Conservation (phyloP, 768 basidiomycete species). For the Leccinum uliginosum region DNA sequence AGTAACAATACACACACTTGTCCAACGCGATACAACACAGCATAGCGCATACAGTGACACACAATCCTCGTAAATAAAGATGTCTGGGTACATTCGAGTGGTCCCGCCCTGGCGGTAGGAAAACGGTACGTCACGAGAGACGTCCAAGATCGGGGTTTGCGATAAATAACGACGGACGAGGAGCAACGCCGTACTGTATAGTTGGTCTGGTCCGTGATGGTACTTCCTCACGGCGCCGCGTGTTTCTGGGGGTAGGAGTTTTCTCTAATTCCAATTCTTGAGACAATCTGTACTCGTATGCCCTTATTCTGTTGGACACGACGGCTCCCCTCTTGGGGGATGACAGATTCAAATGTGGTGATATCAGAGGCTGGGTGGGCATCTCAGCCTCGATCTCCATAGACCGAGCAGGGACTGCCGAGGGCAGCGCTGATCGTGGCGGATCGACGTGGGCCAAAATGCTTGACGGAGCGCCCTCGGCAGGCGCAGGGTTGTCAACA, state of each 20-base stretch:
- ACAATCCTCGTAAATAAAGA: not conserved
- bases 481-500: constrained; percentile 2
- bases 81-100: constrained; percentile 1
- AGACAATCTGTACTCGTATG: constrained; percentile 58
- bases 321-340: constrained; percentile 11
- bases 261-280: constrained; percentile 43
- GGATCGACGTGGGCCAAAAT: constrained; percentile 12
- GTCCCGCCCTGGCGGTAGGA: not conserved
- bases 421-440: constrained; percentile 12
- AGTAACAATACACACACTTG: constrained; percentile 1
- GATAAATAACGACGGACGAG: constrained; percentile 60
- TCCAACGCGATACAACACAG: constrained; percentile 3
- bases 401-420: not conserved
- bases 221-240: constrained; percentile 40
- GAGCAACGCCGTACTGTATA: constrained; percentile 63
- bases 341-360: not conserved
- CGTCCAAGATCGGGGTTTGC: constrained; percentile 52
- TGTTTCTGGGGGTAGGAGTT: constrained; percentile 34
- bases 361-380: not conserved
- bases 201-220: constrained; percentile 35
- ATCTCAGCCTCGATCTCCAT: constrained; percentile 1
- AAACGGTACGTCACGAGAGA: constrained; percentile 10
- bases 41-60: constrained; percentile 3
- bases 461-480: constrained; percentile 11
- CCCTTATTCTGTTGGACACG: constrained; percentile 52